These are phyloP conservation scores for Amborella trichopoda DNA, from an alignment of 164 flowering plant species.

Conservation along the genomic window DNA sequence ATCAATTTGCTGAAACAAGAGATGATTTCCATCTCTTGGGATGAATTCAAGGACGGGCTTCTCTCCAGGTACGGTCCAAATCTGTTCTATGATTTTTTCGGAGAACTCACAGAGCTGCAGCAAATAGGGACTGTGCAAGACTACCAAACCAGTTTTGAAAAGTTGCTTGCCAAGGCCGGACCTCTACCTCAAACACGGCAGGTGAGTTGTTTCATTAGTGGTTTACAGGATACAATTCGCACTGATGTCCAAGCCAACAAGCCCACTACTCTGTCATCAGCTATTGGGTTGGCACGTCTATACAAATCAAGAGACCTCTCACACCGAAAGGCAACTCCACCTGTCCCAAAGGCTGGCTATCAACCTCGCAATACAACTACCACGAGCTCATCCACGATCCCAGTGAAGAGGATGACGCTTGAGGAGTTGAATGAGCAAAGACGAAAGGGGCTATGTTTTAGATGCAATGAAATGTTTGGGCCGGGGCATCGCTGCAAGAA, in stretches of 20 bases:
- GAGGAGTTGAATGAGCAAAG: neutral
- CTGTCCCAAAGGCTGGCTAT: neutral
- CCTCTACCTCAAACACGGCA: conserved; percentile 1
- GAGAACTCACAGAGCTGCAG: neutral
- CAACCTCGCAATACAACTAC: neutral
- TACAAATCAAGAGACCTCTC: neutral
- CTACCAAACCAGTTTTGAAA: neutral
- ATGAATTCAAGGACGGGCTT: neutral
- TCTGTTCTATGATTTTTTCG: neutral
- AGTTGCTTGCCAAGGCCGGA: neutral
- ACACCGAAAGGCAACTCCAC: neutral
- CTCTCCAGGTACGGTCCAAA: neutral
- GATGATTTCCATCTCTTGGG: neutral
- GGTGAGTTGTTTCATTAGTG: too few species aligned
- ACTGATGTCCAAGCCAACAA: neutral
- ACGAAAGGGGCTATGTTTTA: neutral
- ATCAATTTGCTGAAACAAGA: neutral
- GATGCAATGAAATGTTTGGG: neutral
- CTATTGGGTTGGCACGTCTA: neutral
- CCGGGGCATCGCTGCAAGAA: too few species aligned
- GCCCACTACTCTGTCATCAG: neutral
- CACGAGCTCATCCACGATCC: neutral
- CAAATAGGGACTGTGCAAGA: too few species aligned
- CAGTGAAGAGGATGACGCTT: neutral
- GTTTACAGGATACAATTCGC: neutral